Percentiles rank a stretch among this genome's conserved stretches.
phyloP scores from a whole-genome alignment of 805 yeast species.

The Candida peoriensis region DNA sequence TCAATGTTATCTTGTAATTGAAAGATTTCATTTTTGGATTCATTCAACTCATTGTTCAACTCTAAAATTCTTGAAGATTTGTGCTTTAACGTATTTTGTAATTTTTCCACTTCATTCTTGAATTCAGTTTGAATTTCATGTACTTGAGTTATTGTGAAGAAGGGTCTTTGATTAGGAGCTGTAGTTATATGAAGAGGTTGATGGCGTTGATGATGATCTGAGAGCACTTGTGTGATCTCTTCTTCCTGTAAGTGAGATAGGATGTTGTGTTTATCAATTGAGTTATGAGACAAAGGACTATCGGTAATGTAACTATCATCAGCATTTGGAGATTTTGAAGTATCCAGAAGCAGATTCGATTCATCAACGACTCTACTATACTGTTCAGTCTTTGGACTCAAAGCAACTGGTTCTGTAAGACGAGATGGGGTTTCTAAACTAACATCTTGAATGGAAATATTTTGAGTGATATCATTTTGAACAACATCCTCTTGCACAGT shows the following conservation, averaged over 20 bases:
- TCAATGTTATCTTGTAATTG: constrained; percentile 18
- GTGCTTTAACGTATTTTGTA: constrained; percentile 15
- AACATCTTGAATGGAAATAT: not conserved
- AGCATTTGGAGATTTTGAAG: constrained; percentile 16
- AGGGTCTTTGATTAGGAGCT: constrained; percentile 23
- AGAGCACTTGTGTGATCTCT: too few species aligned
- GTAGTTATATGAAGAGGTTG: constrained; percentile 7
- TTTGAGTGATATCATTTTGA: constrained; percentile 6
- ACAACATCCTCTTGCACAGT: constrained; percentile 8
- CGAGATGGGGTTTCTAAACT: constrained; percentile 23
- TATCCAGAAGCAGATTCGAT: constrained; percentile 13
- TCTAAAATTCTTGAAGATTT: constrained; percentile 12
- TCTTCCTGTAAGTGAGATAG: constrained; percentile 8
- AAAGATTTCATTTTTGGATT: constrained; percentile 13
- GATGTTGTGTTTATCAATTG: constrained; percentile 8
- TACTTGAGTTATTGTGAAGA: constrained; percentile 23
- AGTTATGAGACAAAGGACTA: constrained; percentile 16
- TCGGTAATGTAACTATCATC: constrained; percentile 16
- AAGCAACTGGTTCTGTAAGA: constrained; percentile 27
- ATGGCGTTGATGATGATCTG: too few species aligned
- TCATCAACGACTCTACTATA: constrained; percentile 18
- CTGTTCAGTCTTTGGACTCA: constrained; percentile 28
- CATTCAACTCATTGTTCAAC: constrained; percentile 14
- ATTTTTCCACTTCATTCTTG: constrained; percentile 17
- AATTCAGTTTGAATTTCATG: constrained; percentile 24